A percentile compares a stretch with the other conserved stretches of the same genome.
Conservation (phyloP, 2,329 filamentous ascomycete genomes). For the Incumbomyces lentus region DNA sequence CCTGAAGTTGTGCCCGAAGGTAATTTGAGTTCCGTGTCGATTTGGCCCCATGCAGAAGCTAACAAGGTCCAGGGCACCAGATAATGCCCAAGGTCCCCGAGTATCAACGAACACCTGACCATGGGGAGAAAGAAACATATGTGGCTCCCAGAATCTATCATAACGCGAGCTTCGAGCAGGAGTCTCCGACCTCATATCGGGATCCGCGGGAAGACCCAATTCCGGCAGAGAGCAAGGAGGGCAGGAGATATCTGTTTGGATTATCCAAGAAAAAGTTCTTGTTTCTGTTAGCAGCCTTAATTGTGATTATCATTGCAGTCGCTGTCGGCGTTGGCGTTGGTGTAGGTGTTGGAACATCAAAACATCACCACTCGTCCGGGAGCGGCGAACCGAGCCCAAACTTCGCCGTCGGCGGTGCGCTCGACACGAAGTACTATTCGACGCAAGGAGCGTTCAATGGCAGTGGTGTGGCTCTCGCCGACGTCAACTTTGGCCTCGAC, state of each 20-base stretch:
- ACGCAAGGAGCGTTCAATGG: slow-evolving; percentile 37
- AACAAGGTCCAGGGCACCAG: background rate
- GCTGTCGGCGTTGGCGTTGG: slow-evolving; percentile 4
- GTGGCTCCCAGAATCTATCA: background rate
- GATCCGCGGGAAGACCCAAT: background rate
- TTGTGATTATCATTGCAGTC: slow-evolving; percentile 1
- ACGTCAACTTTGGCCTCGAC: slow-evolving; percentile 31
- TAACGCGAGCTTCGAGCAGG: background rate
- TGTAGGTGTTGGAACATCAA: slow-evolving; percentile 2
- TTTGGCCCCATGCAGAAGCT: background rate
- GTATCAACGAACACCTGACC: slow-evolving; percentile 1
- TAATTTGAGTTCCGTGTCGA: background rate
- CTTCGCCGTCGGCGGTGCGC: slow-evolving; percentile 1
- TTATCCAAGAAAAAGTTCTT: background rate
- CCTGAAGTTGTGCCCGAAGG: slow-evolving; percentile 3
- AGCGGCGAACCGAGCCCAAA: background rate
- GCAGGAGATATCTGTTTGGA: background rate
- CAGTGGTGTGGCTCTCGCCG: slow-evolving; percentile 36
- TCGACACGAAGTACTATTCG: slow-evolving; percentile 28
- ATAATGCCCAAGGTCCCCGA: background rate
- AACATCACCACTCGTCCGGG: background rate
- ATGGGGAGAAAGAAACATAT: slow-evolving; percentile 4
- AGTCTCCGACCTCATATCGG: background rate
- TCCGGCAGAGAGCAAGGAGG: no score
- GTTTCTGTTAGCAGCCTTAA: background rate